Evolutionary conservation across 208 protist species (phyloP), one percentile per base, ranked within the genome.

Genomic region (Acanthamoeba sp.): DNA sequence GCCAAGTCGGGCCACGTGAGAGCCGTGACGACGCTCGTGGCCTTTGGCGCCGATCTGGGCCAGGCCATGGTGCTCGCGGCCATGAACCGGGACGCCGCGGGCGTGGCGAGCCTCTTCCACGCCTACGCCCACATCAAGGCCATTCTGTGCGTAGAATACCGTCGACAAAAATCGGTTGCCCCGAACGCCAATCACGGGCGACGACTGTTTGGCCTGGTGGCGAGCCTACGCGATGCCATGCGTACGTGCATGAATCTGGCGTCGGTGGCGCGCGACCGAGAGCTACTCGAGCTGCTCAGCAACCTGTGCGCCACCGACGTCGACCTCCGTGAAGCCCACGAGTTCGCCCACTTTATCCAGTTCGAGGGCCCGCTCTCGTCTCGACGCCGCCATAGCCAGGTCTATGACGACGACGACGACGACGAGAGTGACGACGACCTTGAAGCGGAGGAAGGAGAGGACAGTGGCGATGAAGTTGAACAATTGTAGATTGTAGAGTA

Each of bases 41-140:
- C 40, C 38, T 84, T 84, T 50, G 73, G 73, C 12, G 73, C 73
- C 73, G 73, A 84, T 18, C 73, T 84, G 16, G 73, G 73, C 14
- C 38, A 45, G 40, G 73, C 73, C 24, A 24, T 84, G 73, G 73
- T 84, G 22, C 14, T 42, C 22, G 73, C 73, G 4, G 22, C 73
- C 22, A 84, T 84, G 42, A 52, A 84, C 73, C 32, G 73, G 14
- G 73, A 84, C 40, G 7, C 38, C 38, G 38, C 38, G 18, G 73
- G n/a, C 38, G 52, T 84, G 9, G 18, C 40, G 7, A 10, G 27
- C 27, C n/a, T 84, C 4, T 42, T 84, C n/a, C 34, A 24, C n/a
- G 73, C 40, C 34, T 84, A 84, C 24, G 7, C 5, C 0, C 40
- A 84, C 40, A 29, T 84, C 27, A 84, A 84, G 73, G 7, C 14